Percentiles rank a stretch among this genome's conserved stretches.
These are phyloP conservation scores for Exutisphaerella laricina DNA, from an alignment of 2,329 filamentous ascomycete genomes.

Conservation along the genomic window DNA sequence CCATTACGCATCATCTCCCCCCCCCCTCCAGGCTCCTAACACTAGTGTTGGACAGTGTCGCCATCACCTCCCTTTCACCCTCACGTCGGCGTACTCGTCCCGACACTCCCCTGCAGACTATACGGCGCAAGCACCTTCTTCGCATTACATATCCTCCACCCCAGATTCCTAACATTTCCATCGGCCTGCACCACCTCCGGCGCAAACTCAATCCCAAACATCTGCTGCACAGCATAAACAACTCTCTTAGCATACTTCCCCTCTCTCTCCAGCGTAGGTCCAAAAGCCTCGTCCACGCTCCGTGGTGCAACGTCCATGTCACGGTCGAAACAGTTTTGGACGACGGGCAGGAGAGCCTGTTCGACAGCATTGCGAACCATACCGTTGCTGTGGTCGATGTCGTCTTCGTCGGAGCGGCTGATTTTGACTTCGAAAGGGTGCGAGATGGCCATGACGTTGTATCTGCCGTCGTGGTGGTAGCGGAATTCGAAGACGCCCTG, in stretches of 20 bases:
- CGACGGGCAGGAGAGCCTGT: slow-evolving; percentile 68
- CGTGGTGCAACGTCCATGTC: slow-evolving; percentile 86
- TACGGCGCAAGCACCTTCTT: slow-evolving; percentile 73
- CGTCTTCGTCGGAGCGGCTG: slow-evolving; percentile 70
- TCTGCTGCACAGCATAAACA: slow-evolving; percentile 89
- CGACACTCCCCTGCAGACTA: slow-evolving; percentile 43
- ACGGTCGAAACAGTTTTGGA: slow-evolving; percentile 88
- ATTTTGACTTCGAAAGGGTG: slow-evolving; percentile 89
- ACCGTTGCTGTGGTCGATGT: slow-evolving; percentile 52
- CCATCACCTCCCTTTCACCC: neutral
- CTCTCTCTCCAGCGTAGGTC: slow-evolving; percentile 76
- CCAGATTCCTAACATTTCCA: slow-evolving; percentile 81
- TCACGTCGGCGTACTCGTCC: slow-evolving; percentile 28
- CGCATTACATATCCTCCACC: slow-evolving; percentile 91
- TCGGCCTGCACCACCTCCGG: slow-evolving; percentile 88
- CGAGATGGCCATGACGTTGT: slow-evolving; percentile 91
- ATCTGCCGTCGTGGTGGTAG: slow-evolving; percentile 88
- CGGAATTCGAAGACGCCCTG: slow-evolving; percentile 95
- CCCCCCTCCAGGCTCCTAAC: neutral
- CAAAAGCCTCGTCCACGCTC: slow-evolving; percentile 74
- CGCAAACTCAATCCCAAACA: slow-evolving; percentile 95
- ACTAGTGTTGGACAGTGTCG: slow-evolving; percentile 8
- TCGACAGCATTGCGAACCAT: slow-evolving; percentile 67
- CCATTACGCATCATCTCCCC: slow-evolving; percentile 1
- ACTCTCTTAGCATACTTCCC: slow-evolving; percentile 84